phyloP scores from a whole-genome alignment of 306 rosid species.

The Malus domestica region ASM211411v1 NC_041798.1:23783501-23784000 shows the following conservation, averaged over 20 bases:
- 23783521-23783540: background rate
- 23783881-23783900: background rate
- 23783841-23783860: background rate
- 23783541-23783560: constrained; percentile 4
- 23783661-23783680: background rate
- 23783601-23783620: background rate
- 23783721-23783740: background rate
- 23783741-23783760: too few species aligned
- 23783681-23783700: background rate
- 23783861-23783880: background rate
- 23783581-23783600: background rate
- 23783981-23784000: constrained; percentile 29
- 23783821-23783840: background rate
- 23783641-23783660: background rate
- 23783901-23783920: background rate
- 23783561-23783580: constrained; percentile 2
- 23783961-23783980: constrained; percentile 59
- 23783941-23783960: constrained; percentile 23
- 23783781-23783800: too few species aligned
- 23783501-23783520: constrained; percentile 1
- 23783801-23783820: background rate
- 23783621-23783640: background rate
- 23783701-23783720: background rate
- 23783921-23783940: background rate
- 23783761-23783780: too few species aligned